phyloP scores from a whole-genome alignment of 495 filamentous ascomycete species.

The Annulohypoxylon stygium region DNA sequence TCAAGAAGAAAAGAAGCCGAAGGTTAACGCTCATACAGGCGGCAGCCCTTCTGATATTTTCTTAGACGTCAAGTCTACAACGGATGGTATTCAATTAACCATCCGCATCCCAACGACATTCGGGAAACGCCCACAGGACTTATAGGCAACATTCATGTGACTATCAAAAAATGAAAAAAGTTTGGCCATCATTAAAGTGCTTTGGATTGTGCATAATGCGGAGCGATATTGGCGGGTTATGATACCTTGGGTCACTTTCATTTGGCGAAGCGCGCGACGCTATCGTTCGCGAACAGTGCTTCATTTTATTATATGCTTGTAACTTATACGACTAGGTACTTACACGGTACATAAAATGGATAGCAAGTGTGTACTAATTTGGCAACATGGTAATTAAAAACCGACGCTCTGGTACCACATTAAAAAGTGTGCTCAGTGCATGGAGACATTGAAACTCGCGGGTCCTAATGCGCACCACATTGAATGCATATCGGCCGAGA shows the following conservation, averaged over 20 bases:
- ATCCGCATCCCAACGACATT: constrained; percentile 66
- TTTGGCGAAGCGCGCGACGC: neutral
- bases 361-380: too few species aligned
- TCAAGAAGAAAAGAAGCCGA: constrained; percentile 52
- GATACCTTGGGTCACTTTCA: constrained; percentile 3
- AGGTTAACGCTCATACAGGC: constrained; percentile 53
- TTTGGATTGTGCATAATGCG: neutral
- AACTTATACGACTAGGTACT: neutral
- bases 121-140: constrained; percentile 41
- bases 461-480: neutral
- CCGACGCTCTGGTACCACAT: too few species aligned
- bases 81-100: constrained; percentile 64
- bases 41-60: constrained; percentile 65
- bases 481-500: constrained; percentile 13
- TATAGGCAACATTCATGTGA: neutral
- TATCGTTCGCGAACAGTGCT: neutral
- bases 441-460: too few species aligned
- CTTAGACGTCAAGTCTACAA: constrained; percentile 65
- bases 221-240: neutral
- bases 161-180: neutral
- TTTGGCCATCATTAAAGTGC: neutral
- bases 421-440: too few species aligned
- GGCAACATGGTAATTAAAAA: neutral
- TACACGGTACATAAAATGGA: neutral
- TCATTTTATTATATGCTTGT: neutral